phyloP scores from a whole-genome alignment of 108 stramenopile genomes.

The Nitzschia sp. region DNA sequence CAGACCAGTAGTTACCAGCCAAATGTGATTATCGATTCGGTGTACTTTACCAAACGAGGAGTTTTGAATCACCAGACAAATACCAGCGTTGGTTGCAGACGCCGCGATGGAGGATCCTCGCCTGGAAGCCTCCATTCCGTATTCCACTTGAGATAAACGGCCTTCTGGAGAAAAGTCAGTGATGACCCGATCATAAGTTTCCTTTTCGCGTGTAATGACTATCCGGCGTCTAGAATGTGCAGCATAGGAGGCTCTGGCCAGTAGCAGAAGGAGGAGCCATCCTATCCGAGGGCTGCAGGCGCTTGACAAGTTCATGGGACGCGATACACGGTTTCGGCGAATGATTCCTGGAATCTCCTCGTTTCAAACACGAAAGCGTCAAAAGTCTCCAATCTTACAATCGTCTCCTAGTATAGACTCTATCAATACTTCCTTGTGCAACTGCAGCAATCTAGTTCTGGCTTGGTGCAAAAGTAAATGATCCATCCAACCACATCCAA shows the following conservation, averaged over 20 bases:
- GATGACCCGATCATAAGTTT: conserved; percentile 71
- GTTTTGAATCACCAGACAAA: conserved; percentile 19
- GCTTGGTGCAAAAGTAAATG: too few species aligned
- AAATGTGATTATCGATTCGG: conserved; percentile 47
- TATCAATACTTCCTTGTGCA: too few species aligned
- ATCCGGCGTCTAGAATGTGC: conserved; percentile 55
- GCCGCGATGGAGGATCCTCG: conserved; percentile 39
- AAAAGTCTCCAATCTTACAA: too few species aligned
- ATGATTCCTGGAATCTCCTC: background rate
- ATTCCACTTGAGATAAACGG: conserved; percentile 71
- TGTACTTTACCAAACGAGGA: conserved; percentile 47
- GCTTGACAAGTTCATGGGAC: background rate
- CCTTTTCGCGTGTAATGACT: conserved; percentile 7
- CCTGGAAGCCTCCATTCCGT: conserved; percentile 62
- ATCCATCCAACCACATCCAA: too few species aligned
- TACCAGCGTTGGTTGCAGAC: background rate
- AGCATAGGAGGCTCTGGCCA: background rate
- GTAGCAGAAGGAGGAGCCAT: background rate
- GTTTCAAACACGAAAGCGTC: background rate
- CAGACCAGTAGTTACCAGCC: conserved; percentile 63
- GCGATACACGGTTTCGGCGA: background rate
- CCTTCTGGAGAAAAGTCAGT: conserved; percentile 70
- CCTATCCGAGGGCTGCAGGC: background rate
- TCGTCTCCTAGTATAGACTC: too few species aligned
- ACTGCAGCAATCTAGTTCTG: too few species aligned